phyloP scores from a whole-genome alignment of 2,329 filamentous ascomycete genomes.

The Phialophora tarda region DNA sequence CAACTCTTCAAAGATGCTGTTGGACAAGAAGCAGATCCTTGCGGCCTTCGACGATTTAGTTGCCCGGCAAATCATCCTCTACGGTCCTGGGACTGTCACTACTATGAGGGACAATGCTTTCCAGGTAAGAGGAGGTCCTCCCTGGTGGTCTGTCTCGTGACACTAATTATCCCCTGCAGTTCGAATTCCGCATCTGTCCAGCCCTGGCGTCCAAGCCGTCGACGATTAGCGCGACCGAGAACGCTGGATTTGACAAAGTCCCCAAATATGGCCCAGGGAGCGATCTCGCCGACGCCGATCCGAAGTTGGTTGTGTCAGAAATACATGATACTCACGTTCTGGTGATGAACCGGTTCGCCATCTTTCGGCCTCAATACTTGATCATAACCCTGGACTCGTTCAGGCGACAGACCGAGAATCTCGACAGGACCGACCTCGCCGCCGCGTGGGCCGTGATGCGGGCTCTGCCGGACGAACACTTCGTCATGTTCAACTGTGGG shows the following conservation, averaged over 20 bases:
- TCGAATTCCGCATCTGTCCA: constrained; percentile 19
- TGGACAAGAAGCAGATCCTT: constrained; percentile 11
- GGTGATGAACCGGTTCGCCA: constrained; percentile 38
- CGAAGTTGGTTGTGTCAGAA: constrained; percentile 32
- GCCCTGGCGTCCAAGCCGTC: constrained; percentile 9
- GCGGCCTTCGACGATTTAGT: constrained; percentile 11
- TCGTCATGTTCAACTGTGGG: constrained; percentile 53
- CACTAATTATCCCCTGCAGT: background rate
- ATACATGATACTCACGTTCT: constrained; percentile 34
- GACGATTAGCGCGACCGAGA: constrained; percentile 8
- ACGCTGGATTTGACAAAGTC: background rate
- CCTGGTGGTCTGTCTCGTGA: background rate
- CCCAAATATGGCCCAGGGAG: constrained; percentile 20
- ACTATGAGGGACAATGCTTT: background rate
- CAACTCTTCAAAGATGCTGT: background rate
- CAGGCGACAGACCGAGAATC: constrained; percentile 46
- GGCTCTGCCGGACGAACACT: constrained; percentile 36
- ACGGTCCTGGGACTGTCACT: constrained; percentile 9
- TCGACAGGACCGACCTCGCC: constrained; percentile 46
- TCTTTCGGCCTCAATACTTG: constrained; percentile 45
- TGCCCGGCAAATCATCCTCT: constrained; percentile 12
- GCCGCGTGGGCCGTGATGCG: constrained; percentile 47
- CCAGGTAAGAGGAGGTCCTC: background rate
- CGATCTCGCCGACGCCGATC: constrained; percentile 41
- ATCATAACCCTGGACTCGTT: constrained; percentile 48